These are phyloP conservation scores for Neurospora cerealis DNA, from an alignment of 495 filamentous ascomycete species.

Conservation along the genomic window DNA sequence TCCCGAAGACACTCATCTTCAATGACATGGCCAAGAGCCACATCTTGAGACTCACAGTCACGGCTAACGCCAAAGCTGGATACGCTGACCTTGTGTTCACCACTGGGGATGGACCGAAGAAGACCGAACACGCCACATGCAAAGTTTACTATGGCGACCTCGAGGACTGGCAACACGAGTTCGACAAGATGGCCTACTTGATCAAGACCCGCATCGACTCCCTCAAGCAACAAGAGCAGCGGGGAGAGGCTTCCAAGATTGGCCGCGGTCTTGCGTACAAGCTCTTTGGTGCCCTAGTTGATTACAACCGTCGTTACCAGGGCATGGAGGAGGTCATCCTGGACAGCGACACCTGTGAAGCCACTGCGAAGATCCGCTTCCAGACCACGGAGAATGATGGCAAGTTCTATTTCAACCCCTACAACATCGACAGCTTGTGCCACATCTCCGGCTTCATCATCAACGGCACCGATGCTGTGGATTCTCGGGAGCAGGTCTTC, in stretches of 20 bases:
- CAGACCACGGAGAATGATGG: slow-evolving; percentile 47
- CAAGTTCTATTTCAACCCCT: slow-evolving; percentile 56
- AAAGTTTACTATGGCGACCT: slow-evolving; percentile 37
- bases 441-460: slow-evolving; percentile 71
- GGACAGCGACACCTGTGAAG: slow-evolving; percentile 59
- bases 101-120: slow-evolving; percentile 33
- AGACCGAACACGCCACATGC: slow-evolving; percentile 41
- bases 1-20: slow-evolving; percentile 62
- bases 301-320: slow-evolving; percentile 57
- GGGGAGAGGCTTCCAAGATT: slow-evolving; percentile 47
- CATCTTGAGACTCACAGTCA: slow-evolving; percentile 34
- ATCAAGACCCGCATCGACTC: slow-evolving; percentile 43
- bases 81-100: slow-evolving; percentile 29
- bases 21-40: slow-evolving; percentile 42
- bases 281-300: slow-evolving; percentile 59
- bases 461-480: slow-evolving; percentile 64
- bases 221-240: slow-evolving; percentile 40
- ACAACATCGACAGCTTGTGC: slow-evolving; percentile 62
- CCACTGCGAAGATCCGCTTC: slow-evolving; percentile 60
- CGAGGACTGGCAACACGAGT: slow-evolving; percentile 41
- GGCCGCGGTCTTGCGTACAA: slow-evolving; percentile 69
- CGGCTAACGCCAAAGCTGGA: slow-evolving; percentile 28
- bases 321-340: slow-evolving; percentile 72
- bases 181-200: slow-evolving; percentile 46
- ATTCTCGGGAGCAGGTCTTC: slow-evolving; percentile 61